Base-by-base conservation (phyloP, 805 yeast species). In the Wickerhamiella sorbophila region DNA sequence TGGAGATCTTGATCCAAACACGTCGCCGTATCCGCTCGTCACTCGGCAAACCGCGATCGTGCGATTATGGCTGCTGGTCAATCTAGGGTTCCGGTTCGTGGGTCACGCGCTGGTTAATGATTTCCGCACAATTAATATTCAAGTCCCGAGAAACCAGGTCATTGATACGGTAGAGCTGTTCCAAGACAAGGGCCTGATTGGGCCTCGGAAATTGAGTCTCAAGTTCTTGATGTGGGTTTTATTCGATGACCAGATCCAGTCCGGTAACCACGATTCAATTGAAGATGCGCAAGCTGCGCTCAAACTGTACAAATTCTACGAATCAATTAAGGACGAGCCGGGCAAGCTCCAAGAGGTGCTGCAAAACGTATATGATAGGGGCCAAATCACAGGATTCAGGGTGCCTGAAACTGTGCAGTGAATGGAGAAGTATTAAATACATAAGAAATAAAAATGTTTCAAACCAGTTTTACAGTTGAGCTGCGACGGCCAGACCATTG, bases 71-170 rank as follows among this genome's bases (percentile, higher is more conserved):
- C 64, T 91, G 17, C 66, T 91, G 39, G 65, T 91, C 45, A 91
- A 88, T 54, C 55, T 86, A 43, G 96, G 96, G 0, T 85, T 94
- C 56, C 72, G 81, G 0, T 88, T 91, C 64, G 86, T 91, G 26
- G 99, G 99, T 0, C 99, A 91, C 63, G 95, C 96, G 1, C 66
- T 91, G 45, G 69, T 72, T 33, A 86, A 85, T 51, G 99, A 91
- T 63, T 91, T 91, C 67, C 69, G 96, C 52, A 82, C 91, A 27
- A 91, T 93, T 51, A 91, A 91, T 54, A 74, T 91, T 37, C 82
- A 81, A 55, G 93, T 93, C 2, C 97, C 97, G 0, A 66, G 69
- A 20, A 59, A 60, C 1, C 98, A 93, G 59, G 87, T 91, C 22
- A 68, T 94, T 43, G 99, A 91, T 59, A 91, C 99, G 0, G 77